phyloP scores from a whole-genome alignment of 2,329 filamentous ascomycete genomes.

The Metarhizium brunneum region DNA sequence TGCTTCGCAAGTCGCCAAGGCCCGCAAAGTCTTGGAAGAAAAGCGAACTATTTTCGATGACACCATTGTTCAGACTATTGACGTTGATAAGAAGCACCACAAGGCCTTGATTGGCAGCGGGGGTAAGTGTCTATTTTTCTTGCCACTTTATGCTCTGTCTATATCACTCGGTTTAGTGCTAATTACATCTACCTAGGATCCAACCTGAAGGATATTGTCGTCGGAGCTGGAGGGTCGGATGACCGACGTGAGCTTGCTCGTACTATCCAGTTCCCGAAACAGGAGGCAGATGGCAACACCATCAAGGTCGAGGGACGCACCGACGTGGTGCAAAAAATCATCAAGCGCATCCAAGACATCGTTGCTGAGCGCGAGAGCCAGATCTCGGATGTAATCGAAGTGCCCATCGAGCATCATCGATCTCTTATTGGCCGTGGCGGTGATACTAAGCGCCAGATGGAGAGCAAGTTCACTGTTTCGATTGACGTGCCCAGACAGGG shows the following conservation, averaged over 20 bases:
- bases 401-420: slow-evolving; percentile 84
- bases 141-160: background rate
- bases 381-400: slow-evolving; percentile 66
- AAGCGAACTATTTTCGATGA: slow-evolving; percentile 83
- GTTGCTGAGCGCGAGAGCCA: slow-evolving; percentile 79
- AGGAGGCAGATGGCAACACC: slow-evolving; percentile 68
- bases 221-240: slow-evolving; percentile 80
- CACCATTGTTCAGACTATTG: slow-evolving; percentile 73
- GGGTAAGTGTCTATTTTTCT: slow-evolving; percentile 50
- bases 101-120: slow-evolving; percentile 79
- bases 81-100: slow-evolving; percentile 93
- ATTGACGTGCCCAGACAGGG: slow-evolving; percentile 90
- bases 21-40: slow-evolving; percentile 82
- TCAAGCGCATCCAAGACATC: slow-evolving; percentile 70
- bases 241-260: slow-evolving; percentile 77
- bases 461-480: slow-evolving; percentile 75
- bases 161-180: background rate
- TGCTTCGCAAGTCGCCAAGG: slow-evolving; percentile 80
- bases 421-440: slow-evolving; percentile 87
- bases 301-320: slow-evolving; percentile 85
- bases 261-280: slow-evolving; percentile 89
- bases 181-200: slow-evolving; percentile 44
- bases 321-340: slow-evolving; percentile 80
- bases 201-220: slow-evolving; percentile 78
- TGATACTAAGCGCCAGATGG: slow-evolving; percentile 74